A percentile compares a stretch with the other conserved stretches of the same genome.
These are phyloP conservation scores for Cryptococcus deneoformans DNA, from an alignment of 1,284 basidiomycete genomes.

Conservation along the genomic window DNA sequence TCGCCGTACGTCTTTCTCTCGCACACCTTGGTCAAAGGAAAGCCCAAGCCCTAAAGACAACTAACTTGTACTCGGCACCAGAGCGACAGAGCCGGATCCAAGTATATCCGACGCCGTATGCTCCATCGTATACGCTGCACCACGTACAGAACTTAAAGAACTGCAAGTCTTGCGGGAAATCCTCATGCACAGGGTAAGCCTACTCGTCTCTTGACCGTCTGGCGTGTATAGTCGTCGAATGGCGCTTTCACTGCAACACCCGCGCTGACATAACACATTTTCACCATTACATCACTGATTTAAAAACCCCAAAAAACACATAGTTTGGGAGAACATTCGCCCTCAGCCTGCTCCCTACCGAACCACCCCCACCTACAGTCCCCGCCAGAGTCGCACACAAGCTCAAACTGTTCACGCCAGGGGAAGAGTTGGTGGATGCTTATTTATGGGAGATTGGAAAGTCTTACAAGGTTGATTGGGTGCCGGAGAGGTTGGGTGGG, in stretches of 20 bases:
- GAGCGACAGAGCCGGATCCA: slow-evolving; percentile 76
- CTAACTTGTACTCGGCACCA: slow-evolving; percentile 33
- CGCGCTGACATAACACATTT: too few species aligned
- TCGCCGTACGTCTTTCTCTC: slow-evolving; percentile 19
- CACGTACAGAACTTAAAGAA: slow-evolving; percentile 88
- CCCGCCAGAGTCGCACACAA: slow-evolving; percentile 58
- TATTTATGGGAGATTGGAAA: slow-evolving; percentile 84
- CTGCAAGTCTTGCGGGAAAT: slow-evolving; percentile 87
- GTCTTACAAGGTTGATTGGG: slow-evolving; percentile 77
- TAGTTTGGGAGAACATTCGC: slow-evolving; percentile 47
- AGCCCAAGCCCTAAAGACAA: too few species aligned
- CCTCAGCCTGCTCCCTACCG: slow-evolving; percentile 48
- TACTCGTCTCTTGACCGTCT: too few species aligned
- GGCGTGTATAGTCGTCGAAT: too few species aligned
- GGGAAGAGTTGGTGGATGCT: slow-evolving; percentile 71
- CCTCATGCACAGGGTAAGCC: slow-evolving; percentile 71
- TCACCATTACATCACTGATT: too few species aligned
- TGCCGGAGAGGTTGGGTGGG: slow-evolving; percentile 41
- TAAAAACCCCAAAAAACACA: neutral
- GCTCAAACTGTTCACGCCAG: slow-evolving; percentile 65
- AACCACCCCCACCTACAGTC: slow-evolving; percentile 53
- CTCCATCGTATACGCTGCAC: slow-evolving; percentile 85
- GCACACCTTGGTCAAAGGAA: too few species aligned
- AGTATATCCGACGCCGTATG: slow-evolving; percentile 68
- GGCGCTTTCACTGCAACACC: too few species aligned